Conservation (phyloP, 208 protist genomes). For the Trypanosoma theileri region DNA sequence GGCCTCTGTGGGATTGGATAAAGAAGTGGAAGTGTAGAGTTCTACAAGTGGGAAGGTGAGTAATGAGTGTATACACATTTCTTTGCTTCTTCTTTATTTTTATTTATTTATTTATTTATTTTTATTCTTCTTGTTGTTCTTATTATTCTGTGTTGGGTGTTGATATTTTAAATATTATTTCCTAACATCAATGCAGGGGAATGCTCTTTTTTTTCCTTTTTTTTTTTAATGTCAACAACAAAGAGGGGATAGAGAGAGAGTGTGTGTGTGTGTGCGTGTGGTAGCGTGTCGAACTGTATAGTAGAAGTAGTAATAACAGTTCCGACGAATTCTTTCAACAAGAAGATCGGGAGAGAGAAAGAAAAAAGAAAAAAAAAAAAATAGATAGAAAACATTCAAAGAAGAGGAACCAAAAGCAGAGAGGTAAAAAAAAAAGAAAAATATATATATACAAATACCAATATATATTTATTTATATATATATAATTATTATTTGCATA, state of each 20-base stretch:
- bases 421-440: neutral
- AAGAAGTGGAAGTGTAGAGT: neutral
- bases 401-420: neutral
- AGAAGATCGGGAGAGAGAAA: too few relatives aligned
- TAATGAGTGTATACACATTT: neutral
- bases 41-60: too few relatives aligned
- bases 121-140: neutral
- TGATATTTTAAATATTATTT: neutral
- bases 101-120: neutral
- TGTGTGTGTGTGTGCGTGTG: too few relatives aligned
- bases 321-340: neutral
- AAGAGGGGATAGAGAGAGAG: too few relatives aligned
- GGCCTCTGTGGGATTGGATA: neutral
- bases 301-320: neutral
- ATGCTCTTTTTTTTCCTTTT: conserved; percentile 1
- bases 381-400: too few relatives aligned
- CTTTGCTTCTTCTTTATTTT: conserved; percentile 20
- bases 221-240: neutral
- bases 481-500: neutral
- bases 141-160: neutral
- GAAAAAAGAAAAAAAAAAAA: too few relatives aligned
- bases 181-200: neutral
- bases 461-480: neutral
- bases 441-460: neutral
- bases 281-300: neutral